phyloP scores from a whole-genome alignment of 1,284 basidiomycete genomes.

The Peniophora sp. region DNA sequence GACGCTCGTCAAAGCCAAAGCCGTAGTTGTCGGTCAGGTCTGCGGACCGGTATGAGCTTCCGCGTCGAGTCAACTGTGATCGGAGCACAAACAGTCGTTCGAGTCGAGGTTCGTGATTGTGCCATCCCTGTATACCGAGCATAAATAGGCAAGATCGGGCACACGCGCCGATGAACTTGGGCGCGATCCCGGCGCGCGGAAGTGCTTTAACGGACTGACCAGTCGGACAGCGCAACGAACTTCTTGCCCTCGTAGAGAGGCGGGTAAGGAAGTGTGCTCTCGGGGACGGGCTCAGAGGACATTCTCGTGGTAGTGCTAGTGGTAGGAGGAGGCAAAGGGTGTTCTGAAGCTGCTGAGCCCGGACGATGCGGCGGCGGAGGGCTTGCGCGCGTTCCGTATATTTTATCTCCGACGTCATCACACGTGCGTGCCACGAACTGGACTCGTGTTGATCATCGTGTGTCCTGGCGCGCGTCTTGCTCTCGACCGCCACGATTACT shows the following conservation, averaged over 20 bases:
- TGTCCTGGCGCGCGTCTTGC: too few species aligned
- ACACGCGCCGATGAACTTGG: neutral
- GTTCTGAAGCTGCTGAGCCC: too few species aligned
- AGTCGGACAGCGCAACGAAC: conserved; percentile 85
- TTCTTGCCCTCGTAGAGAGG: conserved; percentile 72
- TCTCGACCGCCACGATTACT: too few species aligned
- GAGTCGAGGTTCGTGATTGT: conserved; percentile 88
- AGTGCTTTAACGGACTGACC: conserved; percentile 42
- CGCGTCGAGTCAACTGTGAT: neutral
- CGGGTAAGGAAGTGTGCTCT: conserved; percentile 72
- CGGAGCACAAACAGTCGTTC: conserved; percentile 69
- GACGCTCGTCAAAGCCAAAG: conserved; percentile 59
- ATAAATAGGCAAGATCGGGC: neutral
- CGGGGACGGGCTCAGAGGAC: conserved; percentile 22
- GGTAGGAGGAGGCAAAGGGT: too few species aligned
- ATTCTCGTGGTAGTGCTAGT: too few species aligned
- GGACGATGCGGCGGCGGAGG: too few species aligned
- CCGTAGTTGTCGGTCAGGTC: conserved; percentile 76
- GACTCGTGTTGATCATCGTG: too few species aligned
- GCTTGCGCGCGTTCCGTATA: too few species aligned
- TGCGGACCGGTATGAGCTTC: conserved; percentile 21
- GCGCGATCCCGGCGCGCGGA: neutral
- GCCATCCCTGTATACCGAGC: conserved; percentile 64
- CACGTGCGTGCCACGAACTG: too few species aligned
- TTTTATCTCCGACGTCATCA: too few species aligned